These are phyloP conservation scores for Zygnema cylindricum DNA, from an alignment of 139 green algal genomes.

Conservation along the genomic window DNA sequence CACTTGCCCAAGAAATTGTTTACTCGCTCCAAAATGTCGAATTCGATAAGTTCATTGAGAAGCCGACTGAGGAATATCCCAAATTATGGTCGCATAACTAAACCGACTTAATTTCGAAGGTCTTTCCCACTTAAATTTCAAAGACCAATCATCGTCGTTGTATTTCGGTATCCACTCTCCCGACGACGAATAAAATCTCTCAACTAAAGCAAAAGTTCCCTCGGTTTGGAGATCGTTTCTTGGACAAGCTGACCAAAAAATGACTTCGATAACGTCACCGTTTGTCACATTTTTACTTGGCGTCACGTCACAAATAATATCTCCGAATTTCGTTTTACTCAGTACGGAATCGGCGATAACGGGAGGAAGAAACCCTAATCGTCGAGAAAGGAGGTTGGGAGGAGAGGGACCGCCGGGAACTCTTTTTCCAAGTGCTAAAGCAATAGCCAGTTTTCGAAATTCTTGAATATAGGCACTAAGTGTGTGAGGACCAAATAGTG, in stretches of 20 bases:
- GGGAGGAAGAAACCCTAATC: slow-evolving; percentile 75
- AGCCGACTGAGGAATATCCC: slow-evolving; percentile 68
- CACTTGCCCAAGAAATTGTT: slow-evolving; percentile 66
- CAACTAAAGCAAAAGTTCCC: slow-evolving; percentile 78
- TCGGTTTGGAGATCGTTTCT: slow-evolving; percentile 77
- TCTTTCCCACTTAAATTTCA: slow-evolving; percentile 71
- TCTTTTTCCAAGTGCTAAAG: slow-evolving; percentile 66
- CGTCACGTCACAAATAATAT: slow-evolving; percentile 33
- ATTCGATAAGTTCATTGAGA: slow-evolving; percentile 73
- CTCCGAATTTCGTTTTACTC: slow-evolving; percentile 69
- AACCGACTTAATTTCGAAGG: slow-evolving; percentile 65
- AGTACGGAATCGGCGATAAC: slow-evolving; percentile 77
- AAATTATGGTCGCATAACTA: slow-evolving; percentile 74
- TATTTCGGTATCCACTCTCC: slow-evolving; percentile 66
- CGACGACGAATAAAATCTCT: slow-evolving; percentile 47
- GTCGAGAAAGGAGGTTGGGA: slow-evolving; percentile 70
- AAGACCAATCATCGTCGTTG: slow-evolving; percentile 75
- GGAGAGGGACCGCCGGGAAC: slow-evolving; percentile 57
- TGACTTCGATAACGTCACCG: slow-evolving; percentile 58
- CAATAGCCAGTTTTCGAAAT: slow-evolving; percentile 71
- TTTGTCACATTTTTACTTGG: neutral
- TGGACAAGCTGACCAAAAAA: slow-evolving; percentile 78
- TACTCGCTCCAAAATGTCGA: slow-evolving; percentile 76
- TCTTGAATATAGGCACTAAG: slow-evolving; percentile 90
- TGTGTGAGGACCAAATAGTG: slow-evolving; percentile 83